Conservation (phyloP, 345 rosid species). For the Aethionema arabicum region DNA sequence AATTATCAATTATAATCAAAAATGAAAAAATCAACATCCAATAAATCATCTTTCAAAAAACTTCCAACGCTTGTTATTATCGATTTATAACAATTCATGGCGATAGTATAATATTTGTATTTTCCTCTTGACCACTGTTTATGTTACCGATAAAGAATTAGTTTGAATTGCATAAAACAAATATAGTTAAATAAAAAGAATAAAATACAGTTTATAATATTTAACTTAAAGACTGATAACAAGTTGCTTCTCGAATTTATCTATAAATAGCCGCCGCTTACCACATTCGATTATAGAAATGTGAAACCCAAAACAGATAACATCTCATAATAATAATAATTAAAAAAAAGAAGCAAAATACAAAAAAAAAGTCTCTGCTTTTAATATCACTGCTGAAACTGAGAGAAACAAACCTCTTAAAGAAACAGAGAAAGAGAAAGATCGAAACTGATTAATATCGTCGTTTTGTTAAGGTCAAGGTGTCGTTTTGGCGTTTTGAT, state of each 20-base stretch:
- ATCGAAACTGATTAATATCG: not conserved
- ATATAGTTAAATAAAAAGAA: too few species aligned
- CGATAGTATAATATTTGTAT: too few species aligned
- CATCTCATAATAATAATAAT: not conserved
- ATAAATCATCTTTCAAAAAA: too few species aligned
- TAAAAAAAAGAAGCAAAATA: not conserved
- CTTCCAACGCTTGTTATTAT: too few species aligned
- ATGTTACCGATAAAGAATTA: too few species aligned
- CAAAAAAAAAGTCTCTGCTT: not conserved
- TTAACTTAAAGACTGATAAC: too few species aligned
- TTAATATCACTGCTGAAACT: conserved; percentile 15
- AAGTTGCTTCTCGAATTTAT: not conserved
- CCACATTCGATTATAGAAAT: conserved; percentile 9
- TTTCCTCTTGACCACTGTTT: too few species aligned
- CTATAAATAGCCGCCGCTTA: conserved; percentile 25
- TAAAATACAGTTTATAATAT: not conserved
- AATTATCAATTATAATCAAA: too few species aligned
- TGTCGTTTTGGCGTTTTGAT: not conserved
- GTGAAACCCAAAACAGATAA: conserved; percentile 11
- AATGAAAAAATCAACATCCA: too few species aligned
- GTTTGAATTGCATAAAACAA: too few species aligned
- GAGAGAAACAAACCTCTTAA: conserved; percentile 19
- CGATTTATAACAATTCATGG: too few species aligned
- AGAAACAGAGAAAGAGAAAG: not conserved
- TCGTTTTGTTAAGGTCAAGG: conserved; percentile 20